Conservation (phyloP, 2,329 filamentous ascomycete species). For the Dothideomycetes sp. region DNA sequence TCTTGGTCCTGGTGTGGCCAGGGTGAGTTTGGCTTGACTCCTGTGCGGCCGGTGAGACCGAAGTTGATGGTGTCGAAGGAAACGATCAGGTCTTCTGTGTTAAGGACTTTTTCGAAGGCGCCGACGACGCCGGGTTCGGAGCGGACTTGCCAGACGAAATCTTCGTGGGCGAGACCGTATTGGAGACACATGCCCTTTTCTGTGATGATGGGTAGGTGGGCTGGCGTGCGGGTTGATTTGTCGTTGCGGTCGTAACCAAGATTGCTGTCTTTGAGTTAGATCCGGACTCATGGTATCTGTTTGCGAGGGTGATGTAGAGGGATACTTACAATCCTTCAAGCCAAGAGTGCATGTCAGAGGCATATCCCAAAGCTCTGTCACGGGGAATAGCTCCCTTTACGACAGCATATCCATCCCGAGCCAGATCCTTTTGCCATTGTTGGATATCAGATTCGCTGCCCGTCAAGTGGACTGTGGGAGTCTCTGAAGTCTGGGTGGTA, state of each 20-base stretch:
- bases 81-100: constrained; percentile 29
- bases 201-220: constrained; percentile 31
- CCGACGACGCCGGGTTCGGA: constrained; percentile 32
- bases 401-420: constrained; percentile 36
- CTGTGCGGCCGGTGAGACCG: constrained; percentile 28
- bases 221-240: constrained; percentile 27
- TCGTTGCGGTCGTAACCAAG: constrained; percentile 21
- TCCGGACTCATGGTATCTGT: too few relatives aligned
- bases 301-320: not conserved
- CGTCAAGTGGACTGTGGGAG: not conserved
- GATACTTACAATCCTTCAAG: constrained; percentile 24
- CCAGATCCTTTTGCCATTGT: constrained; percentile 7
- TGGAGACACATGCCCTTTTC: constrained; percentile 24
- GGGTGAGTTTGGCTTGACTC: constrained; percentile 20
- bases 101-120: constrained; percentile 29
- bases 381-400: constrained; percentile 38
- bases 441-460: not conserved
- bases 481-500: constrained; percentile 1
- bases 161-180: constrained; percentile 32
- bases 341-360: constrained; percentile 21
- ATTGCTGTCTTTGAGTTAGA: not conserved
- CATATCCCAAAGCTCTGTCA: constrained; percentile 33
- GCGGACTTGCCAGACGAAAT: constrained; percentile 33
- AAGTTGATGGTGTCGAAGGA: constrained; percentile 34
- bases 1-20: constrained; percentile 35